These are phyloP conservation scores for Nematocida ironsii DNA, from an alignment of 371 early-diverging fungal species.

Conservation along the genomic window DNA sequence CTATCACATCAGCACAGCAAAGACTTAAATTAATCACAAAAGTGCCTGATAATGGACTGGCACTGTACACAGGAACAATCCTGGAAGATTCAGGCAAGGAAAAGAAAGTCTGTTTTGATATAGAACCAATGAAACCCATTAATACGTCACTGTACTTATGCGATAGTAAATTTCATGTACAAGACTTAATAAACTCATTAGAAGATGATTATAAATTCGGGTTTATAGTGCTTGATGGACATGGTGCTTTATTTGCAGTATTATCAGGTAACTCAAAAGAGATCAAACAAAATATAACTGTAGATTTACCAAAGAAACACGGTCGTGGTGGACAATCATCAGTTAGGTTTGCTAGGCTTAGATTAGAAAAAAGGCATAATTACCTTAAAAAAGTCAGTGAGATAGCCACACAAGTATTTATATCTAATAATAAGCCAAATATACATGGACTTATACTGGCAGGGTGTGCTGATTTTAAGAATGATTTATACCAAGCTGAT, in stretches of 20 bases:
- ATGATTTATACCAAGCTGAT: constrained; percentile 83
- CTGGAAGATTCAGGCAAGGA: constrained; percentile 91
- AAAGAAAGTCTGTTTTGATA: constrained; percentile 94
- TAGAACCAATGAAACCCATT: constrained; percentile 98
- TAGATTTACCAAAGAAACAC: constrained; percentile 99
- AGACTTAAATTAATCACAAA: constrained; percentile 87
- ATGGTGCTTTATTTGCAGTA: constrained; percentile 91
- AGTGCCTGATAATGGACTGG: constrained; percentile 83
- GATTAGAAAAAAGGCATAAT: constrained; percentile 95
- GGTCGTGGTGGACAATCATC: constrained; percentile 99
- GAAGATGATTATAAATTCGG: constrained; percentile 94
- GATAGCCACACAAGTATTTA: constrained; percentile 82
- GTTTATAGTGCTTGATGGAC: constrained; percentile 99
- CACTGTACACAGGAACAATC: constrained; percentile 91
- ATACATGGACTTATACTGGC: constrained; percentile 88
- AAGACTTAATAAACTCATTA: constrained; percentile 79
- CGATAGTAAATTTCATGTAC: constrained; percentile 99
- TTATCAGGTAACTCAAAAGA: constrained; percentile 91
- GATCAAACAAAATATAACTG: constrained; percentile 84
- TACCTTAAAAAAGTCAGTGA: constrained; percentile 97
- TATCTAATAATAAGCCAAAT: constrained; percentile 84
- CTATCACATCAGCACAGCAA: constrained; percentile 96
- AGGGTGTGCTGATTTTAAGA: constrained; percentile 97
- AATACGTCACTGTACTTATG: constrained; percentile 98
- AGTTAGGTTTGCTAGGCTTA: constrained; percentile 94